Evolutionary conservation across 2,329 filamentous ascomycete genomes (phyloP).

Genomic region (Fusarium torulosum): DNA sequence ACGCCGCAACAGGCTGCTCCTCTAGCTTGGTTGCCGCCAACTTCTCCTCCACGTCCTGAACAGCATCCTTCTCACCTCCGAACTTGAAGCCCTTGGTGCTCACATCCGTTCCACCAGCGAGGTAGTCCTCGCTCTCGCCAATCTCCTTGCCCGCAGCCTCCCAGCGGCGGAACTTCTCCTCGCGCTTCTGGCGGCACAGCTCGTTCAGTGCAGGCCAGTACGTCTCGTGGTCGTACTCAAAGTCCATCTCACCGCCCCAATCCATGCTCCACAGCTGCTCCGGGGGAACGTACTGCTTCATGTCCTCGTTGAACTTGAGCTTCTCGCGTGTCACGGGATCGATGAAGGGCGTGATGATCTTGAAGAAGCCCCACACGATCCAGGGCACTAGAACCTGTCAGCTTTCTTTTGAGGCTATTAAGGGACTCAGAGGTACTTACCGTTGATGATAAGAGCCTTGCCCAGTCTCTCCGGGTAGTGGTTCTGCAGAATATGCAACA

Average conservation of each 20-base stretch:
- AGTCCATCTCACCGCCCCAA: constrained; percentile 81
- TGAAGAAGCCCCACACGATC: constrained; percentile 94
- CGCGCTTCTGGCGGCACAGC: constrained; percentile 74
- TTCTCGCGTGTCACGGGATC: constrained; percentile 94
- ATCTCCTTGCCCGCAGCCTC: constrained; percentile 81
- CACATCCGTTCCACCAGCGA: constrained; percentile 71
- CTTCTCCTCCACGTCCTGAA: constrained; percentile 48
- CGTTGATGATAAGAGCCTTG: constrained; percentile 88
- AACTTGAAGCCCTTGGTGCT: constrained; percentile 54
- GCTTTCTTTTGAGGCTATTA: not conserved
- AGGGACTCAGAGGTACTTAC: constrained; percentile 57
- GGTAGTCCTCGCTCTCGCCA: constrained; percentile 88
- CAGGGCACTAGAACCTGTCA: constrained; percentile 75
- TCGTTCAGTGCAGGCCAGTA: constrained; percentile 92
- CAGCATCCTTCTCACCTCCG: constrained; percentile 32
- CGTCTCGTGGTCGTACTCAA: constrained; percentile 87
- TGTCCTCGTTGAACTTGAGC: constrained; percentile 97
- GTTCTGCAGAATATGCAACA: constrained; percentile 91
- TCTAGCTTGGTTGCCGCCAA: constrained; percentile 47
- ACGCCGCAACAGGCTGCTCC: constrained; percentile 43
- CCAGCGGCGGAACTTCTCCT: constrained; percentile 78
- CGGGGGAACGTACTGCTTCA: constrained; percentile 82
- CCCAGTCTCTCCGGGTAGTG: constrained; percentile 96
- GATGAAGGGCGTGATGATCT: constrained; percentile 95
- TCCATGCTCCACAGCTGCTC: constrained; percentile 85